Percentiles rank a stretch among this genome's conserved stretches.
phyloP scores from a whole-genome alignment of 2,329 filamentous ascomycete genomes.

The Cladosporium oxysporum region DNA sequence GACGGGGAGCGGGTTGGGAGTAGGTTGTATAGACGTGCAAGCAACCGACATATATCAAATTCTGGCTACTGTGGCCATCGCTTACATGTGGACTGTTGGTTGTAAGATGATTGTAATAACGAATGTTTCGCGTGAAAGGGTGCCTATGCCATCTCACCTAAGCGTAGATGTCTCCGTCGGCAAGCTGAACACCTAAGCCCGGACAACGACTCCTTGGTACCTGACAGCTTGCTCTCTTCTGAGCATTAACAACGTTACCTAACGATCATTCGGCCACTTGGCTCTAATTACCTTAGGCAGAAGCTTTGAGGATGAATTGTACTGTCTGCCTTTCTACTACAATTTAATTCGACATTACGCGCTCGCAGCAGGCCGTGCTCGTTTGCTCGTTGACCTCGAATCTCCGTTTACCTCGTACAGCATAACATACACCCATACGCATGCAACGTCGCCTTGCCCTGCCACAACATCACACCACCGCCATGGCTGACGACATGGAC shows the following conservation, averaged over 20 bases:
- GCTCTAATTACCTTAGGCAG: background rate
- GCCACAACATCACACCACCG: background rate
- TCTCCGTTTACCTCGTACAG: slow-evolving; percentile 4
- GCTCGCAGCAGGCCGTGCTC: background rate
- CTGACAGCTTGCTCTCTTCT: background rate
- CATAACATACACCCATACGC: slow-evolving; percentile 8
- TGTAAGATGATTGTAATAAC: background rate
- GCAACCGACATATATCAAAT: slow-evolving; percentile 8
- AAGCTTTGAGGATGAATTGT: slow-evolving; percentile 6
- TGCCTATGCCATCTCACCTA: background rate
- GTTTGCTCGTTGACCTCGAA: background rate
- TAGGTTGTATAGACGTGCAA: slow-evolving; percentile 19
- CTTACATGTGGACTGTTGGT: background rate
- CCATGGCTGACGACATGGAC: slow-evolving; percentile 17
- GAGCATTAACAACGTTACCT: background rate
- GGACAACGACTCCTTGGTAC: background rate
- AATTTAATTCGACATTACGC: background rate
- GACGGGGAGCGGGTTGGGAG: background rate
- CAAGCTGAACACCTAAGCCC: background rate
- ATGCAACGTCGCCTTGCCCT: slow-evolving; percentile 6
- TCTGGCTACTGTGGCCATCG: background rate
- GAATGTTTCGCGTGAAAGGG: background rate
- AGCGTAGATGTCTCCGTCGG: background rate
- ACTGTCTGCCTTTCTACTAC: background rate
- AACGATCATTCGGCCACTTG: background rate